Conservation (phyloP, 2,329 filamentous ascomycete genomes). For the Aaosphaeria pasadenensis region DNA sequence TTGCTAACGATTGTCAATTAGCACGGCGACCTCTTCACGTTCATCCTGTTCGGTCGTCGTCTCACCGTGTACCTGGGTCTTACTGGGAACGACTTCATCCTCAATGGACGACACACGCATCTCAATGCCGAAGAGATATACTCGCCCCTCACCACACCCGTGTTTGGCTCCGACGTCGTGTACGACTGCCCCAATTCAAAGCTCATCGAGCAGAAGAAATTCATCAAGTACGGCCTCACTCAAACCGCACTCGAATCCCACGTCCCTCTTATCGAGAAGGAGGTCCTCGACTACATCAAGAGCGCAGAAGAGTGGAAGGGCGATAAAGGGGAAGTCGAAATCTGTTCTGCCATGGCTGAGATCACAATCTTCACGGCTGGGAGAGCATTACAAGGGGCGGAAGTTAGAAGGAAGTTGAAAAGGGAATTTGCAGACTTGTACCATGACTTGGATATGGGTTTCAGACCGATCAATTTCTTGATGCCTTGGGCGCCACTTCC, state of each 20-base stretch:
- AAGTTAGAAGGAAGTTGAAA: constrained; percentile 72
- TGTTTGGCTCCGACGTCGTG: constrained; percentile 21
- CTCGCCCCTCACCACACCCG: constrained; percentile 37
- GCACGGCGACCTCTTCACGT: constrained; percentile 56
- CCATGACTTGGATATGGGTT: constrained; percentile 80
- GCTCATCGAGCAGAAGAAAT: constrained; percentile 39
- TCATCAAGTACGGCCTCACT: constrained; percentile 72
- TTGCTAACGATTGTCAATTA: constrained; percentile 13
- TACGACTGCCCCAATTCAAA: constrained; percentile 26
- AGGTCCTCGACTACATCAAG: constrained; percentile 69
- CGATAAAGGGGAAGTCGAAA: constrained; percentile 61
- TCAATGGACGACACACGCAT: constrained; percentile 54
- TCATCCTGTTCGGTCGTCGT: constrained; percentile 51
- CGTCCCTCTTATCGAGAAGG: constrained; percentile 68
- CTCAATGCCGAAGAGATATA: constrained; percentile 57
- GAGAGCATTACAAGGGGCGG: constrained; percentile 74
- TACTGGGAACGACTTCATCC: constrained; percentile 55
- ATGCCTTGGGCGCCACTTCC: constrained; percentile 77
- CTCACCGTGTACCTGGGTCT: constrained; percentile 52
- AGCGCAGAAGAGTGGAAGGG: constrained; percentile 60
- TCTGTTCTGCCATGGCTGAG: constrained; percentile 70
- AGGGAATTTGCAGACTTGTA: constrained; percentile 72
- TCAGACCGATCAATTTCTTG: constrained; percentile 79
- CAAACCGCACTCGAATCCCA: constrained; percentile 67
- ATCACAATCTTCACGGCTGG: constrained; percentile 83